Evolutionary conservation across 2,329 filamentous ascomycete genomes (phyloP).

Genomic region (Hirsutella minnesotensis): DNA sequence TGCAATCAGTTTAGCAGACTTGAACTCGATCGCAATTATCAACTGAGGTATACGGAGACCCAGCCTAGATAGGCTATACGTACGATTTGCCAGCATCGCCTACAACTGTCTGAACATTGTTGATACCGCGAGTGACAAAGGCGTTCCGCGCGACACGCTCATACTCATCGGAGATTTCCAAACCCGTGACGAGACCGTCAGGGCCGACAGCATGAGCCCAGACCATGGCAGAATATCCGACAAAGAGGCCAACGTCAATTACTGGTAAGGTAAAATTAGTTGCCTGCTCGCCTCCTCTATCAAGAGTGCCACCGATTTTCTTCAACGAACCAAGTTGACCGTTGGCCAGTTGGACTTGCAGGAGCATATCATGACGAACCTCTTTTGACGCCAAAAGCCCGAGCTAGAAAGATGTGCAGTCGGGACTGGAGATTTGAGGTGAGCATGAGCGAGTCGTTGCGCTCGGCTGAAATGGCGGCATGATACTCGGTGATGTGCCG

Average conservation of each 20-base stretch:
- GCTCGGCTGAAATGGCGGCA: conserved; percentile 13
- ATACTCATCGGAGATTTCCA: conserved; percentile 33
- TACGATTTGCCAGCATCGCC: conserved; percentile 36
- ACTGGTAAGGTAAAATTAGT: conserved; percentile 15
- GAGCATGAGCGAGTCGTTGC: conserved; percentile 22
- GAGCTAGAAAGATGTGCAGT: conserved; percentile 27
- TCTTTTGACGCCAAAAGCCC: conserved; percentile 27
- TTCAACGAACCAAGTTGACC: too few species aligned
- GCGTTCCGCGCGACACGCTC: conserved; percentile 26
- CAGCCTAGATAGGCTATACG: conserved; percentile 10
- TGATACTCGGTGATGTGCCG: conserved; percentile 30
- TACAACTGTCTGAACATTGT: conserved; percentile 33
- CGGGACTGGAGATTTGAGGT: conserved; percentile 30
- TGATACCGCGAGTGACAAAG: conserved; percentile 25
- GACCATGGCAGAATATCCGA: conserved; percentile 35
- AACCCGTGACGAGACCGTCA: conserved; percentile 28
- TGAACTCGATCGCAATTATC: too few species aligned
- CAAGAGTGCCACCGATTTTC: too few species aligned
- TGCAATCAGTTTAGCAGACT: too few species aligned
- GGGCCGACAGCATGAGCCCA: conserved; percentile 35
- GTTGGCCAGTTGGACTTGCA: not conserved
- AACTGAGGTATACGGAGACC: too few species aligned
- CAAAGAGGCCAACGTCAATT: conserved; percentile 36
- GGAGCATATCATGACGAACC: conserved; percentile 12
- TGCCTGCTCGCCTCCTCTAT: too few species aligned